Conservation (phyloP, 192 early-diverging fungal genomes). For the Gamsiella multidivaricata region DNA sequence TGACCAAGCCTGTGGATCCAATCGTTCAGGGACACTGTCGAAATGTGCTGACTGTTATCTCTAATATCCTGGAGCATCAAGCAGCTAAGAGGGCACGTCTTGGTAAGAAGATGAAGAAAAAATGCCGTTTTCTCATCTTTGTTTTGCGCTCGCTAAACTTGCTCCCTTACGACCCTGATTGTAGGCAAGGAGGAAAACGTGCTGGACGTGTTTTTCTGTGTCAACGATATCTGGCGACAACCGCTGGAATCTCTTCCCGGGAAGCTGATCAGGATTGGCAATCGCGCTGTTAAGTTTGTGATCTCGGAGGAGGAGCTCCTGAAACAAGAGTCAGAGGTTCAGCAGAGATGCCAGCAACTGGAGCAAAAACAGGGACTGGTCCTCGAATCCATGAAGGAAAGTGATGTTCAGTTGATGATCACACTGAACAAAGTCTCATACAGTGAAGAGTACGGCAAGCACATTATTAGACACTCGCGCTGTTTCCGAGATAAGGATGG, state of each 20-base stretch:
- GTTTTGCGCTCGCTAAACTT: background rate
- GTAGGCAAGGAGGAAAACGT: background rate
- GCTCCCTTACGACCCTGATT: background rate
- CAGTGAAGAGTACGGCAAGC: slow-evolving; percentile 5
- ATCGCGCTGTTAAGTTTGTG: slow-evolving; percentile 31
- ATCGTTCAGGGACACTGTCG: slow-evolving; percentile 8
- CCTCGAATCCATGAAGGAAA: slow-evolving; percentile 24
- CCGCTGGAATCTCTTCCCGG: background rate
- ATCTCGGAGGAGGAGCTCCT: slow-evolving; percentile 31
- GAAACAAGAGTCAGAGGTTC: background rate
- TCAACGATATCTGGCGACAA: slow-evolving; percentile 34
- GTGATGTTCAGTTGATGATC: slow-evolving; percentile 25
- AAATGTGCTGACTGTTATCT: slow-evolving; percentile 15
- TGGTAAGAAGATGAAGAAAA: background rate
- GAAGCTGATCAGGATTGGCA: background rate
- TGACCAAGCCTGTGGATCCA: background rate
- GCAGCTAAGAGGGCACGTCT: background rate
- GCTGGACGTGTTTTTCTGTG: slow-evolving; percentile 10
- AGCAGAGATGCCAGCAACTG: slow-evolving; percentile 7
- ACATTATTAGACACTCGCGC: slow-evolving; percentile 14
- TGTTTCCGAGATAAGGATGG: slow-evolving; percentile 29
- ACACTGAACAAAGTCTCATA: slow-evolving; percentile 22
- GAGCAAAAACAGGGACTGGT: slow-evolving; percentile 11
- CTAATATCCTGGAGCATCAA: slow-evolving; percentile 6
- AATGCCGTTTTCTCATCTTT: too few relatives aligned